Conservation (phyloP, 768 basidiomycete species). For the Boletus barrowsii region DNA sequence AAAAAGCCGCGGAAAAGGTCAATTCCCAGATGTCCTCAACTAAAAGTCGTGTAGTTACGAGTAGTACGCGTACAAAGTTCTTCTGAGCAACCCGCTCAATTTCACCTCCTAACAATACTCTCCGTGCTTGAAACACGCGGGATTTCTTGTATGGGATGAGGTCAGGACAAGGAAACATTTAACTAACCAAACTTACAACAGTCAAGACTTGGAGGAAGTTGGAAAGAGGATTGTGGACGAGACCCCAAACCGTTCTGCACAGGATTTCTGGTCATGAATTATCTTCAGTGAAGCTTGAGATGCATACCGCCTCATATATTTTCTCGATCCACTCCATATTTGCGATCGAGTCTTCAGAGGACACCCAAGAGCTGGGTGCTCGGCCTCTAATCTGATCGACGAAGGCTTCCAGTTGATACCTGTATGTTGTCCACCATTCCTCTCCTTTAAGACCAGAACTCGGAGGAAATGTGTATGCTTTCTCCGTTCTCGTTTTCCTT, state of each 20-base stretch:
- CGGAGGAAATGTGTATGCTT: constrained; percentile 39
- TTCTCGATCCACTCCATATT: constrained; percentile 59
- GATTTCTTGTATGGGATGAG: too few species aligned
- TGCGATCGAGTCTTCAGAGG: constrained; percentile 48
- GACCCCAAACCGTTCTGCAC: constrained; percentile 33
- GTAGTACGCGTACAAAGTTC: too few species aligned
- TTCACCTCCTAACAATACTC: neutral
- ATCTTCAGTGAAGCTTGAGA: neutral
- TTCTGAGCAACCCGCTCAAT: neutral
- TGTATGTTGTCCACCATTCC: constrained; percentile 54
- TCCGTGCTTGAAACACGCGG: neutral
- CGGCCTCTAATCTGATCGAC: constrained; percentile 56
- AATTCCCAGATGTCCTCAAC: too few species aligned
- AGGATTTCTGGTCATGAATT: neutral
- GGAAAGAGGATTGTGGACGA: constrained; percentile 32
- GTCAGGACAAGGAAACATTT: neutral
- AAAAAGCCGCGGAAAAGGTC: too few species aligned
- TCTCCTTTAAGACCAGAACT: constrained; percentile 41
- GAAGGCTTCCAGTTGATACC: constrained; percentile 62
- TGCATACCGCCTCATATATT: constrained; percentile 49
- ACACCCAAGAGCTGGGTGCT: constrained; percentile 52
- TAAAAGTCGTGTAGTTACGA: too few species aligned
- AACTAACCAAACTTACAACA: neutral
- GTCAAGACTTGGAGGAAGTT: constrained; percentile 6
- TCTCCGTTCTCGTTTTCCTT: constrained; percentile 38